Evolutionary conservation across 306 rosid species (phyloP).

Genomic region (Cercis canadensis): DNA sequence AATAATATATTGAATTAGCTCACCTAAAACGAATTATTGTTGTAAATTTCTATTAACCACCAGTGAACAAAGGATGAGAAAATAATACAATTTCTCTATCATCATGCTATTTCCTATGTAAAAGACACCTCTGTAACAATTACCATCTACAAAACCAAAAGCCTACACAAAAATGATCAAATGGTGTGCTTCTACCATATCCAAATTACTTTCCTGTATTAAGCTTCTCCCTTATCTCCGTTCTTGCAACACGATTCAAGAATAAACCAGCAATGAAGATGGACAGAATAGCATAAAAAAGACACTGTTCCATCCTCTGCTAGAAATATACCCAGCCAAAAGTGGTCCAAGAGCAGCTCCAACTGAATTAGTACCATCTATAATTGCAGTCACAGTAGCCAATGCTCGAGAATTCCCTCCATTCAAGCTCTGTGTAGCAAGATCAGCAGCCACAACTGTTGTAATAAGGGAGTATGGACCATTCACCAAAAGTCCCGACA

Average conservation of each 20-base stretch:
- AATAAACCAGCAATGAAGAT: conserved; percentile 64
- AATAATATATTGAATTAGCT: background rate
- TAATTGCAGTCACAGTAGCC: conserved; percentile 68
- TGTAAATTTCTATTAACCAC: conserved; percentile 1
- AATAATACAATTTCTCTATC: conserved; percentile 27
- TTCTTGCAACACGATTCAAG: conserved; percentile 65
- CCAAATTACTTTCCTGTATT: conserved; percentile 56
- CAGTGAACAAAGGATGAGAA: conserved; percentile 29
- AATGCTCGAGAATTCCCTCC: conserved; percentile 49
- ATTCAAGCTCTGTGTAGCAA: conserved; percentile 65
- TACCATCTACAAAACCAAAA: background rate
- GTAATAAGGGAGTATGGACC: conserved; percentile 88
- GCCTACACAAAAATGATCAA: conserved; percentile 18
- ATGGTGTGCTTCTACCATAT: conserved; percentile 31
- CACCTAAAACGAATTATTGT: background rate
- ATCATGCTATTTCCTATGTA: conserved; percentile 16
- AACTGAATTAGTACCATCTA: conserved; percentile 68
- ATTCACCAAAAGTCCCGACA: conserved; percentile 62
- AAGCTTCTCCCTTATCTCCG: conserved; percentile 66
- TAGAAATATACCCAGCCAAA: conserved; percentile 58
- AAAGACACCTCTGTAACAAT: background rate
- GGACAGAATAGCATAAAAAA: conserved; percentile 77
- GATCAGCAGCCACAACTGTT: conserved; percentile 93
- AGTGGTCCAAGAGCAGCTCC: conserved; percentile 72
- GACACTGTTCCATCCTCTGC: conserved; percentile 82